Conservation (phyloP, 495 filamentous ascomycete species). For the Penicillium crystallinum region DNA sequence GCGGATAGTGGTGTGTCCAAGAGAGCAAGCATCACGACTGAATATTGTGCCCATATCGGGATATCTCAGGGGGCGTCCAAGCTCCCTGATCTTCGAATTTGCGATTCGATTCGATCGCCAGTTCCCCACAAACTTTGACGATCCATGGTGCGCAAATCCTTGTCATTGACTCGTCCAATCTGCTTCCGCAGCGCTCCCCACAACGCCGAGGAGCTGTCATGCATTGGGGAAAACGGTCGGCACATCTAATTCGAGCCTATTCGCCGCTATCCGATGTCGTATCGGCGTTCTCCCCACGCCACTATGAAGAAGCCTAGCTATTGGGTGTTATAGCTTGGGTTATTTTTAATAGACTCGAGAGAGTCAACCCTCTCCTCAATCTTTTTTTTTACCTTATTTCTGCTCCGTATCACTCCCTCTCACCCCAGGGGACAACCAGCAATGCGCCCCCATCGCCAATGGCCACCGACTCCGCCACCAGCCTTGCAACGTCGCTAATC, state of each 20-base stretch:
- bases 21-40: no score
- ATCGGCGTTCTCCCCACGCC: background rate
- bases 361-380: no score
- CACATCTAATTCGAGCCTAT: background rate
- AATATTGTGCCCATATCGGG: no score
- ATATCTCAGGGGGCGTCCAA: no score
- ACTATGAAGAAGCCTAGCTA: background rate
- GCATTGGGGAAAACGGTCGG: background rate
- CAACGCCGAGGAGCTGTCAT: background rate
- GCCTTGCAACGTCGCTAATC: slow-evolving; percentile 8
- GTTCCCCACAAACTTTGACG: background rate
- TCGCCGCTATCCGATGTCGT: background rate
- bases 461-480: slow-evolving; percentile 5
- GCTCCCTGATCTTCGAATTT: no score
- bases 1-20: no score
- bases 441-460: slow-evolving; percentile 8
- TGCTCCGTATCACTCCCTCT: background rate
- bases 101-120: no score
- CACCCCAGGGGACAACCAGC: background rate
- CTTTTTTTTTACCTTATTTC: background rate
- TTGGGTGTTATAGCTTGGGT: background rate
- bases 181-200: background rate
- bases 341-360: no score
- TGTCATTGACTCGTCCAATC: background rate
- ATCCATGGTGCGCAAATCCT: background rate